Base-by-base conservation (phyloP, 1,284 basidiomycete species). In the Inonotus hispidus region DNA sequence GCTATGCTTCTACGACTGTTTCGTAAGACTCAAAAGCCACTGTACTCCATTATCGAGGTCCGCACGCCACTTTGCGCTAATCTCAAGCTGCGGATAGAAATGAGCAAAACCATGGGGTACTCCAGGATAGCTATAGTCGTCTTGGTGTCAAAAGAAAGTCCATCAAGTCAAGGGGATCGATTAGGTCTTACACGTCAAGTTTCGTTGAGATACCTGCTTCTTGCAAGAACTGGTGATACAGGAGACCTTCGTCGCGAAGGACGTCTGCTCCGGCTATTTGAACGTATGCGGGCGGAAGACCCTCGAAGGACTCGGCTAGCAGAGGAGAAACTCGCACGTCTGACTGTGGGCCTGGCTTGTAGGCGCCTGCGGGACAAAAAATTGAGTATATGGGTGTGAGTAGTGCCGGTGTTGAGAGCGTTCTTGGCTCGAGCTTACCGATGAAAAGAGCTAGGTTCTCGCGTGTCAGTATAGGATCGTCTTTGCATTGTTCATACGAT, bases 171-270 rank as follows among this genome's bases (percentile, higher is more conserved):
- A n/a, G n/a, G n/a, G n/a, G n/a, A n/a, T n/a, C n/a, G n/a, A n/a
- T n/a, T n/a, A n/a, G n/a, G 46, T 60, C 67, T 37, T 13, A 68
- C 66, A 66, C 56, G n/a, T 68, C 64, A 3, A 68, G 54, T 56
- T 62, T 57, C 1, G 65, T 66, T 37, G 41, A 58, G 3, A 66
- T 59, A 11, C 62, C 63, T 7, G 54, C 60, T 32, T 64, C 66
- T 19, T 61, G 55, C 11, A 69, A 41, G 27, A 65, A 43, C 13
- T 60, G 60, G 8, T 55, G 65, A 53, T 70, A 71, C n/a, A 68
- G 53, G 21, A 70, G 57, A 0, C 63, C 63, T 16, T 68, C 69
- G 43, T 69, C 69, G 11, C 67, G 66, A 41, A 71, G 60, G 19
- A 64, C 63, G 50, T 70, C 67, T 21, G 66, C 52, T 1, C 67